Conservation (phyloP, 1,284 basidiomycete genomes). For the Neonothopanus nambi region DNA sequence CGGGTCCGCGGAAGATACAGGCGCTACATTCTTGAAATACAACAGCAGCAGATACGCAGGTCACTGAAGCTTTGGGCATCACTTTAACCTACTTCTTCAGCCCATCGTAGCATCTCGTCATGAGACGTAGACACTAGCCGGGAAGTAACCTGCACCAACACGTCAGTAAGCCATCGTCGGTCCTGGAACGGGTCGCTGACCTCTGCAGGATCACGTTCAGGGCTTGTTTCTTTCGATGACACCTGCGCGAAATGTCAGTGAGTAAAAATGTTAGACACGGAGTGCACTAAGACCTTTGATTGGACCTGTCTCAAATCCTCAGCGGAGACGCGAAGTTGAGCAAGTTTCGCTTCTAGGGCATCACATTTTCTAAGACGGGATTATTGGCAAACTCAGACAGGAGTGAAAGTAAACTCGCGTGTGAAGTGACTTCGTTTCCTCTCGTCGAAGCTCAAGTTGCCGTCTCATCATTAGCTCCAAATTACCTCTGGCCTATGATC, state of each 20-base stretch:
- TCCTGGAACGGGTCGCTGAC: no score
- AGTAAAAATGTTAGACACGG: not conserved
- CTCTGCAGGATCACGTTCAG: no score
- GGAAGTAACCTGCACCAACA: not conserved
- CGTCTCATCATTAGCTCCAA: constrained; percentile 76
- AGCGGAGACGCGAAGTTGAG: constrained; percentile 47
- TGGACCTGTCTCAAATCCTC: constrained; percentile 18
- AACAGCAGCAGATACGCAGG: no score
- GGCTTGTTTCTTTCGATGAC: no score
- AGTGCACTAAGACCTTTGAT: not conserved
- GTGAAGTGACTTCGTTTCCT: constrained; percentile 67
- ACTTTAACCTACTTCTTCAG: constrained; percentile 48
- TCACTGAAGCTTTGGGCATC: no score
- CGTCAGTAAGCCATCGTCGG: not conserved
- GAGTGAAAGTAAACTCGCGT: constrained; percentile 41
- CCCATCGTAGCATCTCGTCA: constrained; percentile 58
- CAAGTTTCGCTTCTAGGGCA: constrained; percentile 59
- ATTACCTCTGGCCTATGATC: constrained; percentile 61
- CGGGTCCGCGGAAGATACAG: no score
- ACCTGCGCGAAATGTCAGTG: not conserved
- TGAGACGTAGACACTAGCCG: constrained; percentile 4
- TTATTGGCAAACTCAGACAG: not conserved
- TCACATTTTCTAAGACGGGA: constrained; percentile 59
- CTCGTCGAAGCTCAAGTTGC: constrained; percentile 66
- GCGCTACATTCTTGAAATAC: not conserved